Evolutionary conservation across 441 rosid genomes (phyloP).

Genomic region (Populus hybrid): DNA sequence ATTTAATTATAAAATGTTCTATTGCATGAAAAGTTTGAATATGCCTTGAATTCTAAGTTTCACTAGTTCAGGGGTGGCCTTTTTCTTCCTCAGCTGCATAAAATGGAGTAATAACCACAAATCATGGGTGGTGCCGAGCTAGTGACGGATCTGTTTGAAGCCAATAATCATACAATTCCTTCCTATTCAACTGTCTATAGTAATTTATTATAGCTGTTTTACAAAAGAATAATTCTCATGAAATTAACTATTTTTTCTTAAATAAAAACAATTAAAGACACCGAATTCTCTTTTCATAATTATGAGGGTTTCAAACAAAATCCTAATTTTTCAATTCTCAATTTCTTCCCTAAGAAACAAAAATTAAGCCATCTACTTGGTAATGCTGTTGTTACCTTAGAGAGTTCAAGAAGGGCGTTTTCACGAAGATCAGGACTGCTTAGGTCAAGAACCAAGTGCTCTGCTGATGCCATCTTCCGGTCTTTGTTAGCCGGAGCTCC

Average conservation of each 20-base stretch:
- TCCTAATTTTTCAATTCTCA: neutral
- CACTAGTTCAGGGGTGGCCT: neutral
- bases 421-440: slow-evolving; percentile 98
- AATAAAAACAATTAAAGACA: neutral
- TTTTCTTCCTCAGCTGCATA: neutral
- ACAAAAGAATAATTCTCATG: neutral
- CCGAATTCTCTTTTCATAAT: neutral
- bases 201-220: neutral
- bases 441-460: slow-evolving; percentile 92
- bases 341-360: neutral
- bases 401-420: slow-evolving; percentile 92
- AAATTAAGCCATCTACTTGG: neutral
- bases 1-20: neutral
- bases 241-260: neutral
- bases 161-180: neutral
- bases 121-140: neutral
- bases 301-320: neutral
- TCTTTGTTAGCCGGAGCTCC: slow-evolving; percentile 77
- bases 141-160: neutral
- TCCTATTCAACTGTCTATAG: neutral
- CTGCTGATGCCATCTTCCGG: slow-evolving; percentile 92
- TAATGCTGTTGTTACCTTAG: slow-evolving; percentile 49
- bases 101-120: neutral
- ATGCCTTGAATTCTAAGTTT: neutral
- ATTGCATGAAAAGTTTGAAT: neutral